Evolutionary conservation across 2,329 filamentous ascomycete species (phyloP).

Genomic region (Davidsoniella virescens): DNA sequence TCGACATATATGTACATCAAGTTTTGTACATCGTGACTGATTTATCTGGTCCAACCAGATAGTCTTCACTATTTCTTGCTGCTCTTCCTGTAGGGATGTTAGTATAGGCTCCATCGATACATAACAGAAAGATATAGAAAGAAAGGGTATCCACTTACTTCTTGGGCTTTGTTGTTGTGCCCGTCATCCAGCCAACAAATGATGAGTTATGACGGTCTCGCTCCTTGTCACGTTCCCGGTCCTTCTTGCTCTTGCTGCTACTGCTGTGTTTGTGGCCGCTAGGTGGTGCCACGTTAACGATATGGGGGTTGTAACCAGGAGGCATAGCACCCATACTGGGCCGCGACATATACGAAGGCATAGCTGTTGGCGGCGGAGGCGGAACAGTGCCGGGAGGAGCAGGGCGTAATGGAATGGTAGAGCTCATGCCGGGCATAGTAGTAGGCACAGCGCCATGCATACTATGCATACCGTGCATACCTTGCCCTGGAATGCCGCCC

Average conservation of each 20-base stretch:
- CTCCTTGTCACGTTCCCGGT: background rate
- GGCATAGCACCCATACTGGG: background rate
- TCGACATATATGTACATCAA: too few species aligned
- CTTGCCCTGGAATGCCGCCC: slow-evolving; percentile 2
- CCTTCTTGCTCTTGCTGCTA: background rate
- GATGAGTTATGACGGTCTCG: background rate
- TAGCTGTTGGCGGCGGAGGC: slow-evolving; percentile 1
- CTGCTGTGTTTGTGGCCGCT: background rate
- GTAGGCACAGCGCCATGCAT: background rate
- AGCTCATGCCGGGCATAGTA: background rate
- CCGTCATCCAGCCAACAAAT: too few species aligned
- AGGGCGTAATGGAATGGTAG: background rate
- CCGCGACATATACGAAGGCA: background rate
- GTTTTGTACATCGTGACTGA: too few species aligned
- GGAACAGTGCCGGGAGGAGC: slow-evolving; percentile 1
- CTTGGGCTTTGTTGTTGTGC: too few species aligned
- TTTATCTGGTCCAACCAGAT: too few species aligned
- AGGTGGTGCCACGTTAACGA: background rate
- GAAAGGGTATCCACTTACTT: too few species aligned
- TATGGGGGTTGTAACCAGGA: background rate
- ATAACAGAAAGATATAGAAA: too few species aligned
- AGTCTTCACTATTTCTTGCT: too few species aligned
- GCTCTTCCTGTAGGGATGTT: too few species aligned
- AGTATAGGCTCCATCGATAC: too few species aligned
- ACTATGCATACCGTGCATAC: background rate